A percentile compares a stretch with the other conserved stretches of the same genome.
phyloP scores from a whole-genome alignment of 345 rosid species.

The Corchorus capsularis region DNA sequence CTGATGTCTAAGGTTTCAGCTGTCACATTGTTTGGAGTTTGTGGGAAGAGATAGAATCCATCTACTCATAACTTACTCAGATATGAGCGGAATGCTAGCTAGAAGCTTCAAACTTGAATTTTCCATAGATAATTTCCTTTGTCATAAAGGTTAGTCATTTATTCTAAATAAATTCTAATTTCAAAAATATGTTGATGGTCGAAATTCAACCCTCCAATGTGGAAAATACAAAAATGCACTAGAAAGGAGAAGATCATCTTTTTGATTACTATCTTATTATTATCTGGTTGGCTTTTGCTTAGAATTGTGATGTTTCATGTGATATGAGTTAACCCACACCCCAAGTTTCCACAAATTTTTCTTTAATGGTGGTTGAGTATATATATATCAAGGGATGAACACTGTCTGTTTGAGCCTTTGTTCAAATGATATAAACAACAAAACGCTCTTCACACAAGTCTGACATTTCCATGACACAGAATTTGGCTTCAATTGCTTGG shows the following conservation, averaged over 20 bases:
- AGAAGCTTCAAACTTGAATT: background rate
- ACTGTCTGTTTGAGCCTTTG: background rate
- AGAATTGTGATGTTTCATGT: background rate
- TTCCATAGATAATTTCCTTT: background rate
- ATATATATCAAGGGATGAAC: background rate
- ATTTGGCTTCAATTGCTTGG: slow-evolving; percentile 12
- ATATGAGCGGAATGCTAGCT: background rate
- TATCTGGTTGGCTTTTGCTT: background rate
- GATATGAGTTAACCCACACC: background rate
- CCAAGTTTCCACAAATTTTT: background rate
- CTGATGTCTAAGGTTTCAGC: background rate
- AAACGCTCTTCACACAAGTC: background rate
- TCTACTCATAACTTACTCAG: background rate
- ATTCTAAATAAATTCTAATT: background rate
- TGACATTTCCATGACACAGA: slow-evolving; percentile 3
- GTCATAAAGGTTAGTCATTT: background rate
- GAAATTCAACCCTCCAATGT: background rate
- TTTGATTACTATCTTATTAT: background rate
- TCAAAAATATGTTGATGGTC: background rate
- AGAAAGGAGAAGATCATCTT: background rate
- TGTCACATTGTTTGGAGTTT: background rate
- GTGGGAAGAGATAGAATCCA: background rate
- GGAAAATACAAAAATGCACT: background rate
- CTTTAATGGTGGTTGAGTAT: background rate
- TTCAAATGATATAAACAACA: background rate